phyloP scores from a whole-genome alignment of 2,329 filamentous ascomycete species.

The Mycocentrospora acerina region DNA sequence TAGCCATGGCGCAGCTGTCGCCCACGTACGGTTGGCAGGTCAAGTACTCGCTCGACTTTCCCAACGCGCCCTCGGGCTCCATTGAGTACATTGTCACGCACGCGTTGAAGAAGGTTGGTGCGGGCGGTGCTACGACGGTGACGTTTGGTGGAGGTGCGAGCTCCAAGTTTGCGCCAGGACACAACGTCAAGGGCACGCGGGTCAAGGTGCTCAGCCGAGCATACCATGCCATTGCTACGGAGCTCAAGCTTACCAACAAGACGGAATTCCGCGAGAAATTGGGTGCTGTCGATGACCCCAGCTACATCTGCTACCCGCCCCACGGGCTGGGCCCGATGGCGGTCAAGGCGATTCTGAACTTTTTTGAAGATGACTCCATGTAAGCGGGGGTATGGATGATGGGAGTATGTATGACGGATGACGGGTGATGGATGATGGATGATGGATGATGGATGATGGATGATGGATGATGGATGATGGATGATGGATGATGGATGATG shows the following conservation, averaged over 20 bases:
- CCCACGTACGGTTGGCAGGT: slow-evolving; percentile 87
- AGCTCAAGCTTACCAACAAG: slow-evolving; percentile 80
- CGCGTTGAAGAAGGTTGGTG: slow-evolving; percentile 63
- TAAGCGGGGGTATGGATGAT: slow-evolving; percentile 14
- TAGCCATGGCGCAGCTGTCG: slow-evolving; percentile 80
- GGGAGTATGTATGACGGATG: no score
- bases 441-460: no score
- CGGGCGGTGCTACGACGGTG: slow-evolving; percentile 63
- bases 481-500: no score
- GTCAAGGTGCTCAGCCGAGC: slow-evolving; percentile 80
- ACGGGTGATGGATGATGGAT: no score
- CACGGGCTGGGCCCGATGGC: slow-evolving; percentile 81
- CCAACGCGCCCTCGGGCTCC: slow-evolving; percentile 77
- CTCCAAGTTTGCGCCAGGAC: slow-evolving; percentile 71
- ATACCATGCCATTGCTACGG: slow-evolving; percentile 78
- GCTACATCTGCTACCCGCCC: slow-evolving; percentile 88
- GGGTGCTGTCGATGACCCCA: slow-evolving; percentile 77
- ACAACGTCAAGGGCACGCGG: slow-evolving; percentile 77
- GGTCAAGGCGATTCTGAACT: slow-evolving; percentile 81
- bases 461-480: no score
- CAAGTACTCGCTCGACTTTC: slow-evolving; percentile 96
- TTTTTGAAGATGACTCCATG: slow-evolving; percentile 66
- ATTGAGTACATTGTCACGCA: slow-evolving; percentile 82
- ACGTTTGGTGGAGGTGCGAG: slow-evolving; percentile 88
- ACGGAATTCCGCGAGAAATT: slow-evolving; percentile 89